Conservation (phyloP, 2,329 filamentous ascomycete genomes). For the Tothia fuscella region DNA sequence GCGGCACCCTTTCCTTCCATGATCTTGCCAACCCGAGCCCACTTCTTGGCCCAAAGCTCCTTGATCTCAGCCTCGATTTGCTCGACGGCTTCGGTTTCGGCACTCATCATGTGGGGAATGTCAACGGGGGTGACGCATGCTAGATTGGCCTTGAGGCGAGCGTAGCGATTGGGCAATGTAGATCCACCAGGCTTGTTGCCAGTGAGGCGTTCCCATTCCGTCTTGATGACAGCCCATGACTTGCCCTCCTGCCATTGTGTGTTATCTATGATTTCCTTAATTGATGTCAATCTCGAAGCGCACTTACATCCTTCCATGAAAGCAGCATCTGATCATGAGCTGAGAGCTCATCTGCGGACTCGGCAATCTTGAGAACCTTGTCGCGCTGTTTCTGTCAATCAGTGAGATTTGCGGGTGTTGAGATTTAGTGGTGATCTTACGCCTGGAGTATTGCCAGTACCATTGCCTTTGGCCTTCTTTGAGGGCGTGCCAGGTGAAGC, state of each 20-base stretch:
- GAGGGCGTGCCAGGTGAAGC: background rate
- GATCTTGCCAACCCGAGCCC: conserved; percentile 11
- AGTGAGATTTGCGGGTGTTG: conserved; percentile 6
- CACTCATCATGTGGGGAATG: conserved; percentile 7
- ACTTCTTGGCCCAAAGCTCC: conserved; percentile 11
- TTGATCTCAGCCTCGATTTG: conserved; percentile 11
- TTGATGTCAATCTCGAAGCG: background rate
- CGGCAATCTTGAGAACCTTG: conserved; percentile 9
- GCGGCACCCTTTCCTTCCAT: conserved; percentile 13
- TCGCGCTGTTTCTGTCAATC: no score
- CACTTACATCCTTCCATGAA: conserved; percentile 12
- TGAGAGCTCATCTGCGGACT: conserved; percentile 10
- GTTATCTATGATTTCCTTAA: background rate
- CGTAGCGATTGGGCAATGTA: conserved; percentile 14
- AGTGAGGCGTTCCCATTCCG: conserved; percentile 11
- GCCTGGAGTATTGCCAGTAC: background rate
- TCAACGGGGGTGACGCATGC: conserved; percentile 11
- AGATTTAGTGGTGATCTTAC: background rate
- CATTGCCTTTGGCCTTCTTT: background rate
- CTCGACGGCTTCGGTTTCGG: conserved; percentile 10
- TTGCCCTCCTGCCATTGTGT: conserved; percentile 8
- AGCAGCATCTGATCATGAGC: conserved; percentile 11
- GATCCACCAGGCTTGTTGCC: conserved; percentile 13
- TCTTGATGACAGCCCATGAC: conserved; percentile 13
- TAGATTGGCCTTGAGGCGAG: conserved; percentile 13